A percentile compares a stretch with the other conserved stretches of the same genome.
Conservation (phyloP, 1,284 basidiomycete genomes). For the Hymenochaete sp. region DNA sequence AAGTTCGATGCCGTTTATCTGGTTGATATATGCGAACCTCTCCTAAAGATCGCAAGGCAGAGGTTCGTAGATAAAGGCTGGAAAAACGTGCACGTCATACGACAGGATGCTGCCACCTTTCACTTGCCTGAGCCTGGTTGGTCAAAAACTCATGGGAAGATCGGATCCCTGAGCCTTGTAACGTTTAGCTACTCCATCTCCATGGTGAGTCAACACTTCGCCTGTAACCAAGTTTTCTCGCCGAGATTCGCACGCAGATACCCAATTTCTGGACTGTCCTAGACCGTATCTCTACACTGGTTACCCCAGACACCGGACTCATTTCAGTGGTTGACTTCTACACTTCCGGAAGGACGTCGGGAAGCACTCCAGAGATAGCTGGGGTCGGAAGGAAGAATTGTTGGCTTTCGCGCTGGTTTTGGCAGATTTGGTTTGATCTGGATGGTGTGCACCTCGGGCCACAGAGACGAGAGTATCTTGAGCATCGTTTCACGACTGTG, state of each 20-base stretch:
- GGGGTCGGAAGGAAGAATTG: constrained; percentile 62
- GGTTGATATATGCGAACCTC: constrained; percentile 68
- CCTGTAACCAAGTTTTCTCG: not conserved
- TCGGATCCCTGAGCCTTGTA: constrained; percentile 51
- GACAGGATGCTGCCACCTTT: constrained; percentile 70
- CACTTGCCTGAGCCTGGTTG: constrained; percentile 58
- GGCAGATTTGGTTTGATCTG: constrained; percentile 56
- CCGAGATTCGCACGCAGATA: constrained; percentile 36
- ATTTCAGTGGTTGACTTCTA: constrained; percentile 77
- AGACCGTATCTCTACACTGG: constrained; percentile 63
- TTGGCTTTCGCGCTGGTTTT: constrained; percentile 75
- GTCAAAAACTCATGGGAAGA: constrained; percentile 40
- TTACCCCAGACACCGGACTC: constrained; percentile 58
- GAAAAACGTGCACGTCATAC: constrained; percentile 68
- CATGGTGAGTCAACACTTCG: constrained; percentile 39
- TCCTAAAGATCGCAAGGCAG: constrained; percentile 63
- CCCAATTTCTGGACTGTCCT: constrained; percentile 63
- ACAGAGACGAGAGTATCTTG: constrained; percentile 65
- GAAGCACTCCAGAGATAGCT: constrained; percentile 49
- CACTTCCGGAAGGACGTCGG: constrained; percentile 46
- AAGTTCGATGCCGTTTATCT: constrained; percentile 69
- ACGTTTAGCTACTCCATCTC: constrained; percentile 69
- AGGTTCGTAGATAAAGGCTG: constrained; percentile 64
- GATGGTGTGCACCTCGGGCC: constrained; percentile 71
- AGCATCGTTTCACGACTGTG: constrained; percentile 73